Evolutionary conservation across 768 basidiomycete species (phyloP), one percentile per base, ranked within the genome.

Genomic region (Russula abietina): DNA sequence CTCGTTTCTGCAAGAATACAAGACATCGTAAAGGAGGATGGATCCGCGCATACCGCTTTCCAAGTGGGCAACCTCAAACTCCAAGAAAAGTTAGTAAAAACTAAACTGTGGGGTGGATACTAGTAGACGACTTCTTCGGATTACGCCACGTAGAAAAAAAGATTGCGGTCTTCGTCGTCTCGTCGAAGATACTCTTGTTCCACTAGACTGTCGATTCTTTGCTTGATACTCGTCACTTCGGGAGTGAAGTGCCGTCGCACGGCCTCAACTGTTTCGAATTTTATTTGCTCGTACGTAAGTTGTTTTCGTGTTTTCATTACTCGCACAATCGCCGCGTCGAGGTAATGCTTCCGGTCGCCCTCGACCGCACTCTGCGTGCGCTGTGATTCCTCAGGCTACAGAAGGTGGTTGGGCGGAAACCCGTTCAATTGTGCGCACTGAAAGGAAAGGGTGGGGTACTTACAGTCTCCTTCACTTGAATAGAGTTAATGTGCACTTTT

Each of bases 261-360:
- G 26, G 93, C 88, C 22, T 91, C 87, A 61, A 97, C 85, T 11
- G 91, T 91, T 66, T 86, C 86, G 55, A 84, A 82, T 74, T 91
- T 88, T 69, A 98, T 80, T 67, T 88, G 80, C 68, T 89, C 85
- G 69, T 92, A 85, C 28, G 77, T 78, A 74, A 96, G 78, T 74
- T 89, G 88, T 76, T 96, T 98, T 69, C 84, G 83, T 2, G 85
- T 86, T 73, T 98, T 98, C 93, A 98, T 95, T 70, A 96, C 85
- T 7, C 97, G 87, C 38, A 99, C 96, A 69, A 99, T 95, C 24
- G 95, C 95, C 0, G 94, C 94, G 68, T 98, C 93, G 16, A 98
- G 79, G 61, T 87, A 86, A 69, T 87, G 82, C 64, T 87, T 86
- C 63, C 96, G 84, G 73, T 98, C 94, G 39, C 86, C 84, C 67